Evolutionary conservation across 1,284 basidiomycete species (phyloP), one percentile per base, ranked within the genome.

Genomic region (Vanrija sp.): DNA sequence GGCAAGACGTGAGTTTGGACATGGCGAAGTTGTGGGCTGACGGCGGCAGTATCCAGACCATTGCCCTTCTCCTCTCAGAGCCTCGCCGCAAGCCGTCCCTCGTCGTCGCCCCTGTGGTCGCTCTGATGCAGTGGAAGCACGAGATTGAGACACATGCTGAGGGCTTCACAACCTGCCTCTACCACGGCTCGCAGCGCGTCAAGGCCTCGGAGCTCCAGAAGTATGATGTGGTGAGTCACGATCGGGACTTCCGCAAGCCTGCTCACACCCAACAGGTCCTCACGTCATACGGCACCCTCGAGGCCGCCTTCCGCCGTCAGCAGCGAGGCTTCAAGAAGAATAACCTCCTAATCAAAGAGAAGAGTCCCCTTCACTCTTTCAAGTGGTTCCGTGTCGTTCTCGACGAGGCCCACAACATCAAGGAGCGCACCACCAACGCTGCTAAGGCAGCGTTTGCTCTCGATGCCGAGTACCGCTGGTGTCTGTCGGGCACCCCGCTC

Each of bases 391-490:
- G 21, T 44, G 71, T 65, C 19, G 59, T 67, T 15, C 84, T 98
- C 43, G 96, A 98, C 67, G 96, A 98, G 78, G 95, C 95, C 7
- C 96, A 99, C 76, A 97, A 96, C 72, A 98, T 96, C 80, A 95
- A 94, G 73, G 95, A 98, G 72, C 85, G 96, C 15, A 79, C 86
- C 1, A 95, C 92, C 1, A 98, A 97, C 71, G 98, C 95, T 0
- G 94, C 96, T 2, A 98, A 97, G 75, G 93, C 91, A 10, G 84
- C 92, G 0, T 99, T 98, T 71, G 89, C 92, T 50, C 80, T 98
- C 5, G 77, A 87, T 65, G 85, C 87, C 54, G 83, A 84, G 57
- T 91, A 85, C 65, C 85, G 86, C 60, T 99, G 96, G 96, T 98
- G 96, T 75, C 80, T 99, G 29, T 97, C 93, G 25, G 96, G 95